Base-by-base conservation (phyloP, 1,139 yeast species). In the Saccharomycopsis hybrid region DNA sequence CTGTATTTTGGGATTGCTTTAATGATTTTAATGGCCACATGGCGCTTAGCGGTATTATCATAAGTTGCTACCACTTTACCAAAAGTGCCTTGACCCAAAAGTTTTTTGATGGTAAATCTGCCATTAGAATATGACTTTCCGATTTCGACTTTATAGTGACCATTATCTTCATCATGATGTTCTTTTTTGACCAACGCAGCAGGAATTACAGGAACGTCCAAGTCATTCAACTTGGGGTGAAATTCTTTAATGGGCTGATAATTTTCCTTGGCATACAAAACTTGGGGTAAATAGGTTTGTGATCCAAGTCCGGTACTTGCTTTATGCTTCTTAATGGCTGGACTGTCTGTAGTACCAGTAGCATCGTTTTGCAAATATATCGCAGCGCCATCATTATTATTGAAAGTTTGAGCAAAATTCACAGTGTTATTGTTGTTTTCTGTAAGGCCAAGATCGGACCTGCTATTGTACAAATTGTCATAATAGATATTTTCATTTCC, bases 31-130 rank as follows among this genome's bases (percentile, higher is more conserved):
- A 92, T 84, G 1, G 99, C 99, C 49, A 89, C 95, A 50, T 77
- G 75, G 54, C 78, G 76, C 38, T 79, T 71, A 49, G 75, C 75
- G 44, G 73, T 68, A 36, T 41, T 39, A 60, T 83, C 90, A 56
- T 69, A 69, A 47, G 89, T 85, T 59, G 80, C 80, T 39, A 89
- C 85, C 11, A 94, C 99, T 63, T 90, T 92, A 24, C 98, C 98
- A 70, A 92, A 94, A 0, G 98, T 94, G 5, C 99, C 99, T 62
- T 92, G 97, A 27, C 99, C 99, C 54, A 94, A 70, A 49, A 88
- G 70, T 51, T 82, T 75, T 36, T 77, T 69, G 24, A 86, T 82
- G 29, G 78, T 67, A 59, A 84, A 82, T 47, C 95, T 71, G 46
- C 78, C 79, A 57, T 83, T 78, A 33, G 90, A 84, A 64, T 84